A percentile compares a stretch with the other conserved stretches of the same genome.
phyloP scores from a whole-genome alignment of 768 basidiomycete species.

The Trametes maxima region DNA sequence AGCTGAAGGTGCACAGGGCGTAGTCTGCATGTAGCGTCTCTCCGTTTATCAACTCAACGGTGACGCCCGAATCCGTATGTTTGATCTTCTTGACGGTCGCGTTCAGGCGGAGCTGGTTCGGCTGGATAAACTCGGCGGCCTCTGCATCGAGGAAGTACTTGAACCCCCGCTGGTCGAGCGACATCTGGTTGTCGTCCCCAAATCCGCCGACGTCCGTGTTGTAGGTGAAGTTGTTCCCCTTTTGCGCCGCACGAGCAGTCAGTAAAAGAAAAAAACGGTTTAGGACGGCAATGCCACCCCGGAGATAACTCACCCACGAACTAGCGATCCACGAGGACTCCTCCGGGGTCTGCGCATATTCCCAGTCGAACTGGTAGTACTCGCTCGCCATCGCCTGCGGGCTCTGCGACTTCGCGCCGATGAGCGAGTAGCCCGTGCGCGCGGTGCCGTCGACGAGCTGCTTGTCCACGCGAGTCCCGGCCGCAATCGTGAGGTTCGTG shows the following conservation, averaged over 20 bases:
- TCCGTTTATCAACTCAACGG: conserved; percentile 49
- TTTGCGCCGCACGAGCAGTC: background rate
- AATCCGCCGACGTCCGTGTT: conserved; percentile 57
- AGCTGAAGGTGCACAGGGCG: conserved; percentile 65
- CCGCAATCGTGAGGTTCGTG: conserved; percentile 40
- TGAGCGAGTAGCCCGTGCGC: conserved; percentile 51
- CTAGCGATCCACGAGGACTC: conserved; percentile 45
- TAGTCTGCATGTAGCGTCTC: conserved; percentile 52
- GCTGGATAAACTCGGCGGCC: conserved; percentile 54
- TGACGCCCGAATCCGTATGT: conserved; percentile 48
- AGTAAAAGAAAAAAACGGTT: background rate
- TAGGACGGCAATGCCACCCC: background rate
- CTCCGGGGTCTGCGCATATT: conserved; percentile 58
- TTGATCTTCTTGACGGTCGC: conserved; percentile 51
- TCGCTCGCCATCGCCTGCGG: conserved; percentile 54
- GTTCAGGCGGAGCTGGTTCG: conserved; percentile 50
- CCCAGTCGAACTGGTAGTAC: conserved; percentile 54
- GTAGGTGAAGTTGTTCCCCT: conserved; percentile 66
- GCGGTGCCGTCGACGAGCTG: conserved; percentile 51
- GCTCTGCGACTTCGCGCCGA: conserved; percentile 46
- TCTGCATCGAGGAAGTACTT: conserved; percentile 57
- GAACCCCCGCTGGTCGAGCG: conserved; percentile 64
- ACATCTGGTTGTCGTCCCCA: conserved; percentile 52
- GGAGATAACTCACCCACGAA: conserved; percentile 46
- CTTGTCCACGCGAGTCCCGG: conserved; percentile 44